Percentiles rank a stretch among this genome's conserved stretches.
These are phyloP conservation scores for Hyaloscypha bicolor DNA, from an alignment of 495 filamentous ascomycete species.

Conservation along the genomic window DNA sequence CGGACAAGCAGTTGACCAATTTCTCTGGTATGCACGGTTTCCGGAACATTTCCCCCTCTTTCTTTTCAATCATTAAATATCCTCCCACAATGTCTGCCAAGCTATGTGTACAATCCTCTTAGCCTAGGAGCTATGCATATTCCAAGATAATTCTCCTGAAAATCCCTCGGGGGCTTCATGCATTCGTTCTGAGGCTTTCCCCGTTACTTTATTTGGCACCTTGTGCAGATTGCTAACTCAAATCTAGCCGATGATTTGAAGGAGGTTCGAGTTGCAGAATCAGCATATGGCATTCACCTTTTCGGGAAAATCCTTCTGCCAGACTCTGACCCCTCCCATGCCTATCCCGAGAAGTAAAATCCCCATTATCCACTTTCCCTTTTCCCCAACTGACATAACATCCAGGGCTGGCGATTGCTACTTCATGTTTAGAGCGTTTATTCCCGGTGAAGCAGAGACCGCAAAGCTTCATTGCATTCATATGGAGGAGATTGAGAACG, in stretches of 20 bases:
- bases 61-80: neutral
- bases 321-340: constrained; percentile 25
- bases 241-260: constrained; percentile 43
- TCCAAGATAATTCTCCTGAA: neutral
- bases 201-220: neutral
- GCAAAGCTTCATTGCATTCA: constrained; percentile 55
- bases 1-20: constrained; percentile 33
- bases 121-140: neutral
- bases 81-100: neutral
- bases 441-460: constrained; percentile 44
- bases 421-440: constrained; percentile 55
- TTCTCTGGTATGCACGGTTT: constrained; percentile 35
- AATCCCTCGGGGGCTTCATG: too few species aligned
- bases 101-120: neutral
- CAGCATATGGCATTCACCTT: constrained; percentile 58
- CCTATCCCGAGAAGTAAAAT: constrained; percentile 20
- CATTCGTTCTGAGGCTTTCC: neutral
- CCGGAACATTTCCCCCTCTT: neutral
- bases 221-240: neutral
- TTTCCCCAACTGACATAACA: neutral
- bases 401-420: constrained; percentile 31
- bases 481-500: constrained; percentile 49
- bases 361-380: neutral
- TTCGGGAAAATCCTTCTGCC: constrained; percentile 59
- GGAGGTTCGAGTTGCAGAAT: constrained; percentile 50